These are phyloP conservation scores for Chalara sp. DNA, from an alignment of 2,329 filamentous ascomycete species.

Conservation along the genomic window DNA sequence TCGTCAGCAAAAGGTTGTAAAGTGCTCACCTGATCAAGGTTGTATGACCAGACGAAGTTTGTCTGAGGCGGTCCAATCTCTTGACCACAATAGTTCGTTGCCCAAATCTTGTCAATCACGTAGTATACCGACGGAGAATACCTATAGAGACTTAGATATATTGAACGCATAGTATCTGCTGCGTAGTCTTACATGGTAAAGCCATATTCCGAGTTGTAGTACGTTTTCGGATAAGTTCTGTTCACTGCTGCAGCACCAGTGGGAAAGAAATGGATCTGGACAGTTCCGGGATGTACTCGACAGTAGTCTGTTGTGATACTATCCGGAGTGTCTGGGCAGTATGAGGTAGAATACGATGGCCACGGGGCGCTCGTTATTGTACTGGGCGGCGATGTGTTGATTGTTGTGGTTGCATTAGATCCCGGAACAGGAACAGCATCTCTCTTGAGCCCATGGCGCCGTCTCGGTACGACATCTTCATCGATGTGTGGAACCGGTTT, in stretches of 20 bases:
- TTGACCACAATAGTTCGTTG: conserved; percentile 24
- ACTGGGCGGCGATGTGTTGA: not conserved
- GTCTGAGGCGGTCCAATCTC: conserved; percentile 24
- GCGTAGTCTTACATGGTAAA: conserved; percentile 6
- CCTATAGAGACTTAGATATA: conserved; percentile 15
- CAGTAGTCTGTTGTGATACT: not conserved
- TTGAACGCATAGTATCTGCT: not conserved
- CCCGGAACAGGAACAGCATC: too few relatives aligned
- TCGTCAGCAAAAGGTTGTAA: conserved; percentile 18
- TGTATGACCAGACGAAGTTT: conserved; percentile 24
- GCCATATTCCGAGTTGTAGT: not conserved
- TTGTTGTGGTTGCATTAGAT: too few relatives aligned
- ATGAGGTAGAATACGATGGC: not conserved
- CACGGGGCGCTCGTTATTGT: not conserved
- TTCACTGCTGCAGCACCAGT: not conserved
- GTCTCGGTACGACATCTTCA: too few relatives aligned
- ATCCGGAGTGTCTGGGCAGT: not conserved
- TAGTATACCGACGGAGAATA: conserved; percentile 33
- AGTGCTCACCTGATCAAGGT: conserved; percentile 30
- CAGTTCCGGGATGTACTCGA: conserved; percentile 3
- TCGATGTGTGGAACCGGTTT: too few relatives aligned
- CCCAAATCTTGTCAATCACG: conserved; percentile 28
- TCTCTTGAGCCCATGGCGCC: too few relatives aligned
- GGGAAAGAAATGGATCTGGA: conserved; percentile 10
- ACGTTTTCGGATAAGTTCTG: conserved; percentile 3